Conservation (phyloP, 305 asterid genomes). For the Fraxinus paxiana region DNA sequence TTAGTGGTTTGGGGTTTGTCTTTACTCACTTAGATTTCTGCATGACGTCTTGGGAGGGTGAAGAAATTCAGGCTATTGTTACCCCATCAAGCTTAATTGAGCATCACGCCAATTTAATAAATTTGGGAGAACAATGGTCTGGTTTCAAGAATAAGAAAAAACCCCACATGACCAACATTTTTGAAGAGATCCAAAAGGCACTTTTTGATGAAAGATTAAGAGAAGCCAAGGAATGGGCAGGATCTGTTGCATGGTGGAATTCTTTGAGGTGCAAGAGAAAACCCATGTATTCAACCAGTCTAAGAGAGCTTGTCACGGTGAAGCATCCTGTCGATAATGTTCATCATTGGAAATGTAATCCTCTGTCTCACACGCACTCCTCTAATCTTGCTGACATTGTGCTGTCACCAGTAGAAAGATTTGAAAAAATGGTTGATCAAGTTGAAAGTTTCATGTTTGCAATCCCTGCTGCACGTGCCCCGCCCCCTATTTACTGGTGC, state of each 20-base stretch:
- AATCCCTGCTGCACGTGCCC: constrained; percentile 99
- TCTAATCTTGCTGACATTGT: constrained; percentile 72
- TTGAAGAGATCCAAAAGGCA: constrained; percentile 70
- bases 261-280: constrained; percentile 79
- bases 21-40: constrained; percentile 81
- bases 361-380: constrained; percentile 55
- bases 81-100: constrained; percentile 73
- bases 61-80: constrained; percentile 72
- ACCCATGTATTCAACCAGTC: constrained; percentile 72
- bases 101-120: constrained; percentile 34
- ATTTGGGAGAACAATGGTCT: constrained; percentile 40
- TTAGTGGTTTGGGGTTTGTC: constrained; percentile 65
- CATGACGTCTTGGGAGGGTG: constrained; percentile 93
- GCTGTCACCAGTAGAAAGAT: constrained; percentile 82
- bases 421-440: constrained; percentile 60
- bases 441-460: constrained; percentile 97
- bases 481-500: constrained; percentile 90
- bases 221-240: constrained; percentile 76
- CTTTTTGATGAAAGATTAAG: constrained; percentile 59
- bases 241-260: constrained; percentile 94
- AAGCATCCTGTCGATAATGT: constrained; percentile 60
- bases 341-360: constrained; percentile 47
- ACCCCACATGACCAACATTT: constrained; percentile 51
- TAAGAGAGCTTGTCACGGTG: constrained; percentile 69
- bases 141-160: constrained; percentile 40